A percentile compares a stretch with the other conserved stretches of the same genome.
Conservation (phyloP, 768 basidiomycete genomes). For the Pisolithus microcarpus region DNA sequence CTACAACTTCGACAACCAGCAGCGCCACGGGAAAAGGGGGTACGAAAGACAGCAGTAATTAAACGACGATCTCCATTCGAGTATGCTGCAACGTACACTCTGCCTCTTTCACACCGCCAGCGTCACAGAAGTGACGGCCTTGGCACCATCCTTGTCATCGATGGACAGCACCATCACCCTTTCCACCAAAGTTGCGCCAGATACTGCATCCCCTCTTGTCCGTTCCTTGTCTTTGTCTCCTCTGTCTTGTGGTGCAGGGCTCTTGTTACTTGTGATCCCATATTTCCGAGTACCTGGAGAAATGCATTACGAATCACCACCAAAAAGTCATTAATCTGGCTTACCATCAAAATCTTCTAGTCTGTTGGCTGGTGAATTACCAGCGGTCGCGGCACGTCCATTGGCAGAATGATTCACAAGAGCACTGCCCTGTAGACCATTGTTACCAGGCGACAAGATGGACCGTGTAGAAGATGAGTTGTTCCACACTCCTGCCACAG, state of each 20-base stretch:
- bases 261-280: conserved; percentile 8
- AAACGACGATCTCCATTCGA: no score
- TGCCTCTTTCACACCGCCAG: no score
- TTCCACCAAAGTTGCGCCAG: conserved; percentile 30
- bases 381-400: conserved; percentile 9
- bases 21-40: conserved; percentile 6
- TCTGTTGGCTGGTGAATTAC: conserved; percentile 12
- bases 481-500: conserved; percentile 64
- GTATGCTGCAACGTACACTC: no score
- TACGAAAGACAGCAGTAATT: conserved; percentile 5
- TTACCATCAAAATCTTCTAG: conserved; percentile 41
- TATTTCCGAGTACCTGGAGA: conserved; percentile 26
- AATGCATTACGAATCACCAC: conserved; percentile 27
- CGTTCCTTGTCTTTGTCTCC: conserved; percentile 30
- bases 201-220: conserved; percentile 28
- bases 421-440: conserved; percentile 24
- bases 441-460: conserved; percentile 39
- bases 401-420: conserved; percentile 32
- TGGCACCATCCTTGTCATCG: conserved; percentile 20
- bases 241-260: conserved; percentile 15
- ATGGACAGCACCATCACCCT: conserved; percentile 32
- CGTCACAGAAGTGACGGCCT: conserved; percentile 7
- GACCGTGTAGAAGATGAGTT: conserved; percentile 47
- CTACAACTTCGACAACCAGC: conserved; percentile 19
- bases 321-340: conserved; percentile 45